Evolutionary conservation across 2,329 filamentous ascomycete species (phyloP).

Genomic region (Xylaria multiplex): DNA sequence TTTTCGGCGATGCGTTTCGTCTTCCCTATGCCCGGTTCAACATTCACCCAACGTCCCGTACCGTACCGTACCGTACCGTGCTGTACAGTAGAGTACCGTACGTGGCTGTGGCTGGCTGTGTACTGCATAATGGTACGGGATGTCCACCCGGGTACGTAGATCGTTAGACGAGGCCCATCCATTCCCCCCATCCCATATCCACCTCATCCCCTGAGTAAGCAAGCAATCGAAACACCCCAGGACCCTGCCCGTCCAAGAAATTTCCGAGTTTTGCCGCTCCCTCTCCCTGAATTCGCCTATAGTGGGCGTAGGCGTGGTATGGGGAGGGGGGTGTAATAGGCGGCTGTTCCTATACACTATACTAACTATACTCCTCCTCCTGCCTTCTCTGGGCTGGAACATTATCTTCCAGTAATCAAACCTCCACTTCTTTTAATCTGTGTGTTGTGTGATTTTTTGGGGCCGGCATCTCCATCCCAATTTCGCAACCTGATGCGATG

Average conservation of each 20-base stretch:
- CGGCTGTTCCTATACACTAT: no score
- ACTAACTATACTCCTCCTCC: not conserved
- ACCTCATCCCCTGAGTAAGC: not conserved
- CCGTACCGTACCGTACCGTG: no score
- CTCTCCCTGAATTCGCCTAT: not conserved
- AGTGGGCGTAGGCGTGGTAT: not conserved
- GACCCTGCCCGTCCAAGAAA: not conserved
- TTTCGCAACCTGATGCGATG: not conserved
- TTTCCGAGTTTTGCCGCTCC: constrained; percentile 16
- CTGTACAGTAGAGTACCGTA: no score
- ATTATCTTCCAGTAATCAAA: constrained; percentile 24
- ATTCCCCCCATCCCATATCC: no score
- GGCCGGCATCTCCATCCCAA: constrained; percentile 12
- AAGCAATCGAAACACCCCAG: not conserved
- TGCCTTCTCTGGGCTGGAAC: not conserved
- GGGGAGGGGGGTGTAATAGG: no score
- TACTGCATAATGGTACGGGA: constrained; percentile 1
- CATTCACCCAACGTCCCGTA: no score
- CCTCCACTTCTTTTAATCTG: constrained; percentile 20
- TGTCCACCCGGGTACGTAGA: constrained; percentile 8
- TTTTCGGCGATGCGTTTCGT: no score
- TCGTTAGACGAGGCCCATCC: constrained; percentile 13
- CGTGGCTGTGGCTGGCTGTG: no score
- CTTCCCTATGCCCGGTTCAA: no score
- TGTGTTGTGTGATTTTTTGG: no score